A percentile compares a stretch with the other conserved stretches of the same genome.
These are phyloP conservation scores for Grosmannia huntii DNA, from an alignment of 2,329 filamentous ascomycete species.

Conservation along the genomic window DNA sequence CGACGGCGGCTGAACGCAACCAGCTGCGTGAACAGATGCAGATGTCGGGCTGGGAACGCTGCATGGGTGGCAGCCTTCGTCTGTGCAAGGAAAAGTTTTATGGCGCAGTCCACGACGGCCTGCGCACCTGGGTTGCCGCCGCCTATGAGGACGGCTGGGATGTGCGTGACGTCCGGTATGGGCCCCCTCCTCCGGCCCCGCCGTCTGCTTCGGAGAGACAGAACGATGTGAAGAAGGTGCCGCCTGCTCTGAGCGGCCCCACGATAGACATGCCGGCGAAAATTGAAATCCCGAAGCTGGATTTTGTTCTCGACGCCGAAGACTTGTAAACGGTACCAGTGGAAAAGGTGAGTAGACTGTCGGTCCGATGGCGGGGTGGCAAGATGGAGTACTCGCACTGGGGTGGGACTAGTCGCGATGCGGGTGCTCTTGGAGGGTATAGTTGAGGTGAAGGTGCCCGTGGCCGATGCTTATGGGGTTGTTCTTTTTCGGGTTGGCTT, in stretches of 20 bases:
- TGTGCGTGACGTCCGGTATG: slow-evolving; percentile 66
- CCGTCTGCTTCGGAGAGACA: neutral
- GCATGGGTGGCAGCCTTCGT: slow-evolving; percentile 71
- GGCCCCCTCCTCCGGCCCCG: slow-evolving; percentile 31
- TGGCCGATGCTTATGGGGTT: neutral
- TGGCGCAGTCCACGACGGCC: slow-evolving; percentile 73
- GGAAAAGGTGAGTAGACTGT: neutral
- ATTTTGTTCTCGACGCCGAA: slow-evolving; percentile 33
- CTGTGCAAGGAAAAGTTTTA: slow-evolving; percentile 99
- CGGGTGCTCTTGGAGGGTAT: too few species aligned
- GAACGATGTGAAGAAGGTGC: slow-evolving; percentile 4
- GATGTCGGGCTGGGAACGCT: slow-evolving; percentile 81
- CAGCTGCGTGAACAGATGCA: slow-evolving; percentile 61
- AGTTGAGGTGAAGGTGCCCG: too few species aligned
- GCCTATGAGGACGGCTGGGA: slow-evolving; percentile 83
- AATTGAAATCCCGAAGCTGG: slow-evolving; percentile 47
- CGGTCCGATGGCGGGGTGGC: too few species aligned
- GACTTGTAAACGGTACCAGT: neutral
- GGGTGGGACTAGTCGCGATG: too few species aligned
- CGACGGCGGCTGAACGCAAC: slow-evolving; percentile 59
- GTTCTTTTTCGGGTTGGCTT: neutral
- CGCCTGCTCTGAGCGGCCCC: slow-evolving; percentile 14
- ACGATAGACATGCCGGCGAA: slow-evolving; percentile 35
- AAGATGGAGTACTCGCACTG: too few species aligned
- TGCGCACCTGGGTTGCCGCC: slow-evolving; percentile 83